Conservation (phyloP, 129 eudicot genomes). For the Ambrosia artemisiifolia region DNA sequence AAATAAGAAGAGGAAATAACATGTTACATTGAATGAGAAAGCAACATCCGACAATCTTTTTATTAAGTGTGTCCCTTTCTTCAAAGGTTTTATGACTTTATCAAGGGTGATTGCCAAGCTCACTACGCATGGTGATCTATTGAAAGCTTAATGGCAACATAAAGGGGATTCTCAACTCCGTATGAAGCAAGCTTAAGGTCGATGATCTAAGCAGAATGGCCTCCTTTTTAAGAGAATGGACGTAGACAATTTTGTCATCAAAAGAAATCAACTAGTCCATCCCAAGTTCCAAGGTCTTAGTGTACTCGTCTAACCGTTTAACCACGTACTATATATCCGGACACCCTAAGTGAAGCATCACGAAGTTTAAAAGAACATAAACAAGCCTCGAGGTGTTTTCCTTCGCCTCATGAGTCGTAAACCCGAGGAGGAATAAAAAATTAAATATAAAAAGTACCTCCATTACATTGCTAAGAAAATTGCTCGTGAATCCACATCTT, state of each 20-base stretch:
- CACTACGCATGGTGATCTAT: conserved; percentile 96
- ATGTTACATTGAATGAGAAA: too few relatives aligned
- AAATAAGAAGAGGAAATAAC: too few relatives aligned
- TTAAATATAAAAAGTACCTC: too few relatives aligned
- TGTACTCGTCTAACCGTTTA: conserved; percentile 74
- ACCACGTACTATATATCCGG: conserved; percentile 82
- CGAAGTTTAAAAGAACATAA: not conserved
- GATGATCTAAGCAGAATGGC: conserved; percentile 52
- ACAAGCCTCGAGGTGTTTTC: too few relatives aligned
- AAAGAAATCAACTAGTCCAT: conserved; percentile 69
- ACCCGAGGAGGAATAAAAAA: too few relatives aligned
- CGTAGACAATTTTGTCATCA: conserved; percentile 77
- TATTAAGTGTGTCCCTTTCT: conserved; percentile 85
- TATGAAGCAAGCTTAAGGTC: conserved; percentile 84
- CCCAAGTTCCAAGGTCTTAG: conserved; percentile 70
- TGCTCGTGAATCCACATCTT: too few relatives aligned
- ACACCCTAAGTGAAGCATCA: conserved; percentile 74
- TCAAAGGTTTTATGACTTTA: conserved; percentile 92
- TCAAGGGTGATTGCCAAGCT: conserved; percentile 88
- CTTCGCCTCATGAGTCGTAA: too few relatives aligned
- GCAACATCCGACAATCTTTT: conserved; percentile 51
- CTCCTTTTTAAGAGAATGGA: conserved; percentile 87
- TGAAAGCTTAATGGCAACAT: conserved; percentile 84
- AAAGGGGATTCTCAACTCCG: conserved; percentile 81
- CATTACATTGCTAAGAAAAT: too few relatives aligned